phyloP scores from a whole-genome alignment of 106 monocot genomes.

The Acorus gramineus region DNA sequence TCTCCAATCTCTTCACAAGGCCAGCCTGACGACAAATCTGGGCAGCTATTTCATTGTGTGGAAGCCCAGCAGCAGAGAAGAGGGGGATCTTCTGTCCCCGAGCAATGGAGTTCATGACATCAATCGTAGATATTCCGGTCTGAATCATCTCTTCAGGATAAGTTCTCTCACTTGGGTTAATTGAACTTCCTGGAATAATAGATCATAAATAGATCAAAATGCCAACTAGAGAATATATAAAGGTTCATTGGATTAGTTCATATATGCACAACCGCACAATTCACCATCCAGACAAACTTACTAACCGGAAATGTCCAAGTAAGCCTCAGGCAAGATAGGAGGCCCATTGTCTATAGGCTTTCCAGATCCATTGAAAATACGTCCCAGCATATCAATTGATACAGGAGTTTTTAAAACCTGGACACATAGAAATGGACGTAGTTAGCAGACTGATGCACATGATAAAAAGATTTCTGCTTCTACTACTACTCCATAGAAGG shows the following conservation, averaged over 20 bases:
- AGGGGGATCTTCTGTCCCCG: constrained; percentile 6
- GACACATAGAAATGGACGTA: not conserved
- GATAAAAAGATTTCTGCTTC: not conserved
- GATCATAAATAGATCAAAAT: not conserved
- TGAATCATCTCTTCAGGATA: not conserved
- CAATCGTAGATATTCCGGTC: constrained; percentile 7
- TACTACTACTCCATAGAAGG: not conserved
- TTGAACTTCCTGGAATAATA: not conserved
- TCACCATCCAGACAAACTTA: not conserved
- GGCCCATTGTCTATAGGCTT: not conserved
- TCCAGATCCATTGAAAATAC: constrained; percentile 91
- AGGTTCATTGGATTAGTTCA: not conserved
- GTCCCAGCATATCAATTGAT: constrained; percentile 88
- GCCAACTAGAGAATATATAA: not conserved
- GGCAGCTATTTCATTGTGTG: not conserved
- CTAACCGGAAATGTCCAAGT: not conserved
- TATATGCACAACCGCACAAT: constrained; percentile 3
- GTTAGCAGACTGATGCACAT: not conserved
- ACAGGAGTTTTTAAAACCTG: constrained; percentile 33
- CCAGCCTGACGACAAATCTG: not conserved
- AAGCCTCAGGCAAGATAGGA: not conserved
- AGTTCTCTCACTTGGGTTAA: not conserved
- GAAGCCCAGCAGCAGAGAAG: not conserved
- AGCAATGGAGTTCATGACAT: not conserved
- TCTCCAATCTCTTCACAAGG: not conserved